Evolutionary conservation across 2,329 filamentous ascomycete genomes (phyloP), one percentile per base, ranked within the genome.

Genomic region (Fusarium lateritium): DNA sequence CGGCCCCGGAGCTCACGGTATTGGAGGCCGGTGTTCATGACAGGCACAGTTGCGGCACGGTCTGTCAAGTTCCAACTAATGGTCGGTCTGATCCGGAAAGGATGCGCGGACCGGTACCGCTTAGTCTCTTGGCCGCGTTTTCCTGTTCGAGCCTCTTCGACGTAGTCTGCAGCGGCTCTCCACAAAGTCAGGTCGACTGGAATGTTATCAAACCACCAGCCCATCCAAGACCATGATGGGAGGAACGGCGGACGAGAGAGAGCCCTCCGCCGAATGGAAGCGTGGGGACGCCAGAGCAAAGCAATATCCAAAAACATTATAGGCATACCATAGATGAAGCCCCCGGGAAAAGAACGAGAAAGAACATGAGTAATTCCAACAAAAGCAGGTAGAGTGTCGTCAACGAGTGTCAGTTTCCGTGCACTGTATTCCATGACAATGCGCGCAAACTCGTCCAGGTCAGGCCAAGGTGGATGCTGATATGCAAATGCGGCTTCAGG

Each of bases 191-290:
- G 65, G 54, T 83, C 82, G 15, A 81, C 79, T 7, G 81, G 77
- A 15, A 83, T 75, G 28, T 78, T 80, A 57, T 83, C 82, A 56
- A 81, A 82, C 78, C 81, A 83, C 82, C 82, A 84, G 22, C 82
- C 82, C 78, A 84, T 80, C 82, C 82, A 84, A 31, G 81, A 82
- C 82, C 82, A 84, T 6, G 80, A 82, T 1, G 82, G 82, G 7
- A 83, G 73, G 53, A 80, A 81, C 3, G 80, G 77, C 13, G 79
- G 75, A 0, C 77, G 76, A 5, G 78, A 72, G 8, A 80, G 69
- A 8, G 78, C 77, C 22, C 81, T 73, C 19, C 82, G 75, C 26
- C 81, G 76, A 28, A 83, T 80, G 4, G 80, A 81, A 17, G 82
- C 80, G 45, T 81, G 77, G 15, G 82, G 82, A 17, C 81, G 77